Conservation (phyloP, 192 early-diverging fungal species). For the Chytriomyces sp. region DNA sequence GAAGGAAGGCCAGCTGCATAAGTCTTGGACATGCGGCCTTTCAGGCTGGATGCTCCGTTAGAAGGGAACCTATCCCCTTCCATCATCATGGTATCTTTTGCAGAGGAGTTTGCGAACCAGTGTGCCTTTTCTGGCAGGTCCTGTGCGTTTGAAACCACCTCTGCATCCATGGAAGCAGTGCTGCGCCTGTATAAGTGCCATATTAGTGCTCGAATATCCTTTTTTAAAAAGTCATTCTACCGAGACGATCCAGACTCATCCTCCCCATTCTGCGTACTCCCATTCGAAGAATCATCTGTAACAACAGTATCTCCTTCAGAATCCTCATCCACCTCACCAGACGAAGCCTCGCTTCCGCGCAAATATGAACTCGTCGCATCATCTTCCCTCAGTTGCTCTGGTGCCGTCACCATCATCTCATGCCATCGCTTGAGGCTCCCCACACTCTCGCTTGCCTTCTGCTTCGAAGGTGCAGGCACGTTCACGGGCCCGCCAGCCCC, state of each 20-base stretch:
- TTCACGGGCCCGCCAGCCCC: too few species aligned
- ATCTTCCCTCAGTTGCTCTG: neutral
- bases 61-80: neutral
- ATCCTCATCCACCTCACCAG: neutral
- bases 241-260: neutral
- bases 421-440: slow-evolving; percentile 15
- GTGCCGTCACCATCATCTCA: neutral
- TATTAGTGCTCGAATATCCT: neutral
- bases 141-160: neutral
- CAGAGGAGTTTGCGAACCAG: neutral
- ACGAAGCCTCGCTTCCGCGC: neutral
- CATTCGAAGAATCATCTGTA: neutral
- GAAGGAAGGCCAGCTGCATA: neutral
- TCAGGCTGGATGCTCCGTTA: neutral
- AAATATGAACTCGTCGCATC: neutral
- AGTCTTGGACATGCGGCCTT: neutral
- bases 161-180: neutral
- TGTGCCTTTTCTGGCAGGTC: neutral
- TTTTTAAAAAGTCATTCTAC: neutral
- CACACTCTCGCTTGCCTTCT: neutral
- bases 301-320: neutral
- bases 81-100: neutral
- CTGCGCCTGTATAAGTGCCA: too few species aligned
- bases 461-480: neutral
- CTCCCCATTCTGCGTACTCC: neutral